Percentiles rank a stretch among this genome's conserved stretches.
These are phyloP conservation scores for Adiantum capillusveneris DNA, from an alignment of 75 land plant species.

Conservation along the genomic window DNA sequence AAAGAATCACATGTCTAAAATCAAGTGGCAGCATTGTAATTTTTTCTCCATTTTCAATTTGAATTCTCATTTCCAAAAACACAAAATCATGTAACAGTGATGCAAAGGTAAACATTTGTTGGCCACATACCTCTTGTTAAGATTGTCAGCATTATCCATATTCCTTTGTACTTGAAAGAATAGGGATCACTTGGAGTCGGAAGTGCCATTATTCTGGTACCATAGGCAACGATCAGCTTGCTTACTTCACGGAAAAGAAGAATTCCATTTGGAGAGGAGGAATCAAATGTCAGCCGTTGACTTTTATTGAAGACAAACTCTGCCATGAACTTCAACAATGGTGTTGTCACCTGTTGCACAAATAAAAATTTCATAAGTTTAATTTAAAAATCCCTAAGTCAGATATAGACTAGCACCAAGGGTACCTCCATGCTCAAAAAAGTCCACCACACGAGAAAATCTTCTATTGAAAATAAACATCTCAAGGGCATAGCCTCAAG, in stretches of 20 bases:
- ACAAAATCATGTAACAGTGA: no score
- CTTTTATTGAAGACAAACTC: slow-evolving; percentile 91
- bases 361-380: no score
- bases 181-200: slow-evolving; percentile 66
- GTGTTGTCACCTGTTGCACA: slow-evolving; percentile 76
- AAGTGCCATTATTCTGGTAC: slow-evolving; percentile 67
- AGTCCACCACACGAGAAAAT: no score
- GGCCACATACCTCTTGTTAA: slow-evolving; percentile 84
- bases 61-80: no score
- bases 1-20: no score
- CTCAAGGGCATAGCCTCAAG: no score
- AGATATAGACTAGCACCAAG: no score
- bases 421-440: no score
- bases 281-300: slow-evolving; percentile 87
- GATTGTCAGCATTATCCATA: slow-evolving; percentile 78
- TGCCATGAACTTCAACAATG: slow-evolving; percentile 89
- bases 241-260: slow-evolving; percentile 95
- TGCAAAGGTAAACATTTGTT: no score
- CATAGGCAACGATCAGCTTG: slow-evolving; percentile 90
- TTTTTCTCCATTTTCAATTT: no score
- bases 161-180: slow-evolving; percentile 83
- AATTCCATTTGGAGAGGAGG: slow-evolving; percentile 97
- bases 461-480: no score
- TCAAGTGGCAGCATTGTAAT: background rate
- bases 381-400: no score